Conservation (phyloP, 75 land plant species). For the Ceratopteris richardii region DNA sequence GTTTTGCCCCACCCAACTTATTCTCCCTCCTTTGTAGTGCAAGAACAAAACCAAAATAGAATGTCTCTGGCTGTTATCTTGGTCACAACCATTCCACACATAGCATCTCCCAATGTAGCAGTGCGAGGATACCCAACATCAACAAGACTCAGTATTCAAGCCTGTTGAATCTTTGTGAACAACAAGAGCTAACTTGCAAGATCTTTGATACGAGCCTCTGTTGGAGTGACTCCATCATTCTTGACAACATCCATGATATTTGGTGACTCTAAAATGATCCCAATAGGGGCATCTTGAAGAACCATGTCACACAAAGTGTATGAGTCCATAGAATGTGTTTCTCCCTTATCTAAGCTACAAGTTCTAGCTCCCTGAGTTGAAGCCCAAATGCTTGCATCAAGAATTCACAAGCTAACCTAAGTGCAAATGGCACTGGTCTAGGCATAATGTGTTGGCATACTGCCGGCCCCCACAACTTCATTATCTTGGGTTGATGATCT, state of each 20-base stretch:
- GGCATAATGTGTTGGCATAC: constrained; percentile 95
- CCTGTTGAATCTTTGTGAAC: constrained; percentile 90
- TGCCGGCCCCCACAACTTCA: constrained; percentile 85
- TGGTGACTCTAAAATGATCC: constrained; percentile 89
- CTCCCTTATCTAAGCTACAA: constrained; percentile 70
- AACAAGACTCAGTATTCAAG: constrained; percentile 81
- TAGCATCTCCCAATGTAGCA: constrained; percentile 76
- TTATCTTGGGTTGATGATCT: constrained; percentile 31
- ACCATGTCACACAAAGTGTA: constrained; percentile 93
- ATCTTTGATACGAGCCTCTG: constrained; percentile 80
- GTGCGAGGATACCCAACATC: constrained; percentile 96
- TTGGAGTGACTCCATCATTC: constrained; percentile 93
- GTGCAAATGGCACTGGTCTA: constrained; percentile 72
- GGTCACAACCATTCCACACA: constrained; percentile 97
- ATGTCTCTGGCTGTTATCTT: constrained; percentile 72
- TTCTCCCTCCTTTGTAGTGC: constrained; percentile 92
- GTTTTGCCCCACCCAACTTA: constrained; percentile 99
- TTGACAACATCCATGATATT: constrained; percentile 93
- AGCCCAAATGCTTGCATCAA: constrained; percentile 96
- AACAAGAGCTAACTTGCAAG: constrained; percentile 79
- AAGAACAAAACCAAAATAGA: constrained; percentile 93
- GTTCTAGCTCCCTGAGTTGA: constrained; percentile 93
- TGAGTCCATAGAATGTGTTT: constrained; percentile 83
- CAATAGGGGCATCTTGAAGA: constrained; percentile 86
- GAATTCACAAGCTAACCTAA: constrained; percentile 94